Base-by-base conservation (phyloP, 208 protist genomes). In the Trypanosoma mega region DNA sequence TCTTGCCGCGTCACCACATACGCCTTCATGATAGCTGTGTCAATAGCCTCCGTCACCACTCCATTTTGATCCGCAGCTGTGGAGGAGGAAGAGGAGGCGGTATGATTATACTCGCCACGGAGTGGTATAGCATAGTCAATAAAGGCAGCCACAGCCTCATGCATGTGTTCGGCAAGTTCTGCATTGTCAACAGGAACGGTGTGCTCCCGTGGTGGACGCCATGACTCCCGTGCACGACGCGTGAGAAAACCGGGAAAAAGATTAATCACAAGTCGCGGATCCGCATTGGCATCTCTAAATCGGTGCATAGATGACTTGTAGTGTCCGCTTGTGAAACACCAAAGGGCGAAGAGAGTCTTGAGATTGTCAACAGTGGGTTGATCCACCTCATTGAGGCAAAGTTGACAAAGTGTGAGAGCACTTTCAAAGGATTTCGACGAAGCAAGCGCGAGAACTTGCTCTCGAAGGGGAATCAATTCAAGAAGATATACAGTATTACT, bases 351-450 rank as follows among this genome's bases (percentile, higher is more conserved):
- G 9, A 75, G 62, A 3, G 63, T 71, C 27, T 72, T 61, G 8
- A 85, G 57, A 21, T 55, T 59, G 26, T 54, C 58, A 30, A 72
- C 26, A 3, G 73, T 69, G 2, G 53, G 26, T 49, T 65, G 31
- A 29, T 63, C 43, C 36, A 87, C 75, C 46, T 84, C 72, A 36
- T 75, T 72, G 3, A 74, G 63, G 44, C 74, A 90, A 1, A 93
- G 68, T 52, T 80, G 78, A 54, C 70, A 84, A 9, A 93, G 73
- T 3, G 84, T 50, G 29, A 82, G 61, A 12, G 64, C 74, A 5
- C 62, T 68, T 18, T 79, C 76, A 24, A 82, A 81, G 11, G 43
- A 36, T 49, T 68, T 57, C 3, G 37, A 20, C 2, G 64, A 41
- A 1, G 73, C 63, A 9, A 92, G 55, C 0, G 24, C 20, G n/a